Base-by-base conservation (phyloP, 2,329 filamentous ascomycete genomes). In the Cladosporium sp. region DNA sequence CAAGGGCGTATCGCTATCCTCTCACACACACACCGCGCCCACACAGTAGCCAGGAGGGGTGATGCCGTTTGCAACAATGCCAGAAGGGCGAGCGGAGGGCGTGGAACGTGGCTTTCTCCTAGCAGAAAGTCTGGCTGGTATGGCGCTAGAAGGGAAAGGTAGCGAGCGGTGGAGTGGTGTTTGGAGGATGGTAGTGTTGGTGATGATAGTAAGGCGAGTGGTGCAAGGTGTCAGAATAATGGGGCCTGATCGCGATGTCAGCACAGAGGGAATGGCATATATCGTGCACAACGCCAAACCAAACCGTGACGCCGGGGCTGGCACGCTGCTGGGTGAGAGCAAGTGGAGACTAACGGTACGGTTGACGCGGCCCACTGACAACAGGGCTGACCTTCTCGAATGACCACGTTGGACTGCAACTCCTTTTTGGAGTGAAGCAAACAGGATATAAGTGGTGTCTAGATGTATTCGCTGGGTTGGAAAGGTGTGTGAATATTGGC, bases 41-140 rank as follows among this genome's bases (percentile, higher is more conserved):
- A 32, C 38, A 13, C 16, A 35, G 36, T 40, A 48, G 45, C 45
- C 45, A 48, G 45, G 45, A 48, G 36, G 43, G 29, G 36, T 22
- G 43, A 20, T 19, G 36, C 8, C 16, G 36, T 22, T 38, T n/a
- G 36, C 19, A 38, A 38, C 36, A 38, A 38, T 20, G 19, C 16
- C 13, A 16, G 16, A 16, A 20, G 16, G 36, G 16, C 36, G 36
- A 22, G 36, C 2, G 36, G 19, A 38, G 36, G 36, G 36, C 20
- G 38, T 40, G 38, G 30, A 36, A 48, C 45, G 45, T 48, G 36
- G 45, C 45, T 38, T 35, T 48, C 27, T 32, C 38, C 45, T 32
- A 35, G 27, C 22, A 12, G 18, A 16, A 12, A 39, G 45, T 25
- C 19, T 20, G 32, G 45, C 38, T 20, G 32, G 45, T 27, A 27